Evolutionary conservation across 23 red algal species (phyloP).

Genomic region (Gracilaria vermiculophylla): DNA sequence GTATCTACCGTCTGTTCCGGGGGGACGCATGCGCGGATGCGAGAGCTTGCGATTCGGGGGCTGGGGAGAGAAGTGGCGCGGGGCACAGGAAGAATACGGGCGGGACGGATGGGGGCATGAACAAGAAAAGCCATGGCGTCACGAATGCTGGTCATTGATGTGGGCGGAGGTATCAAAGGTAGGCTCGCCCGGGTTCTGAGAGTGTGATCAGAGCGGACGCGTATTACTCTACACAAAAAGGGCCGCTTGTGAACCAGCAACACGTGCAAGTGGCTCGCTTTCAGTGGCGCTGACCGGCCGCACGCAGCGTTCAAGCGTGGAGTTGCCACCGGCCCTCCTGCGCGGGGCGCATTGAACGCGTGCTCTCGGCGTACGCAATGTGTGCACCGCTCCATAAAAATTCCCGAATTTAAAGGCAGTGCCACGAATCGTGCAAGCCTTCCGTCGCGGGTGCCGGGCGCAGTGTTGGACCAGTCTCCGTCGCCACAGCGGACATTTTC

Average conservation of each 20-base stretch:
- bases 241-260: too few species aligned
- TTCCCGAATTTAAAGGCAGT: neutral
- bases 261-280: too few species aligned
- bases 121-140: neutral
- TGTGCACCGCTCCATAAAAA: neutral
- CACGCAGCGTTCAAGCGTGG: neutral
- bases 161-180: too few species aligned
- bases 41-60: neutral
- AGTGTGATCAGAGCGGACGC: too few species aligned
- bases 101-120: neutral
- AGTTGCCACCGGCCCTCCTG: neutral
- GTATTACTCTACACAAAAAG: too few species aligned
- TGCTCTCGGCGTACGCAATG: neutral
- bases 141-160: neutral
- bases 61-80: neutral
- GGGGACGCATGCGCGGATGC: neutral
- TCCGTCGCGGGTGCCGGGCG: neutral
- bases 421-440: slow-evolving; percentile 22
- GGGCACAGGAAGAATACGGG: neutral
- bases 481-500: neutral
- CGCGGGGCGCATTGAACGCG: too few species aligned
- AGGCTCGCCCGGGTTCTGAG: too few species aligned
- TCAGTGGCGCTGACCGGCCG: too few species aligned
- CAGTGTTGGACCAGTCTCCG: neutral
- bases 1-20: neutral